Evolutionary conservation across 1,284 basidiomycete species (phyloP), one percentile per base, ranked within the genome.

Genomic region (Rhodofomes roseus): DNA sequence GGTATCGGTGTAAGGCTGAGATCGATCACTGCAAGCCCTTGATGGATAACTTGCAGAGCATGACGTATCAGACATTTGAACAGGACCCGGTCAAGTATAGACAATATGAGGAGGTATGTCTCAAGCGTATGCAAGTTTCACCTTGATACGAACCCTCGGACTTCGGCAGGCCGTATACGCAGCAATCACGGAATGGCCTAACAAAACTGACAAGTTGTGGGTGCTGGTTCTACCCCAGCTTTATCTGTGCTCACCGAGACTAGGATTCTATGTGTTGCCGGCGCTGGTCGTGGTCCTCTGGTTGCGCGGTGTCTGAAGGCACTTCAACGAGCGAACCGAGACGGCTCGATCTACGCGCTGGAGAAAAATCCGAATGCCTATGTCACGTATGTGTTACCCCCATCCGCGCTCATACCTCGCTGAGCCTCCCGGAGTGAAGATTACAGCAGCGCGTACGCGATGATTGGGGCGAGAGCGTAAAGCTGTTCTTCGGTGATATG

Each of bases 21-120:
- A n/a, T 4, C 31, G 43, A 55, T 59, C 16, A 36, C 9, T 56
- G n/a, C 59, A 73, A 96, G 89, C 97, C 97, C 11, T 75, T 99
- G 67, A 96, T 97, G 91, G 96, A 99, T 71, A 96, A 99, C 72
- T 77, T 99, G 60, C 93, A 94, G 69, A 95, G 93, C 66, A 83
- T 89, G 59, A 98, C 96, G 7, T 99, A 99, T 73, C 93, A 98
- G 70, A 95, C 94, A 7, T 99, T 99, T 68, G 97, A 99, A 71
- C 87, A 93, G 69, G 97, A 99, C 77, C 95, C 97, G 0, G 89
- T 98, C 64, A 99, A 99, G 75, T 99, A 99, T 71, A 76, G 83
- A 55, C 89, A 94, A 66, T 99, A 99, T 73, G 97, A 99, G 77
- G 93, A 98, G 81, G 93, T 87, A 23, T 40, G 39, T 34, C 31